Conservation (phyloP, 2,329 filamentous ascomycete genomes). For the Byssoonygena ceratinophila region DNA sequence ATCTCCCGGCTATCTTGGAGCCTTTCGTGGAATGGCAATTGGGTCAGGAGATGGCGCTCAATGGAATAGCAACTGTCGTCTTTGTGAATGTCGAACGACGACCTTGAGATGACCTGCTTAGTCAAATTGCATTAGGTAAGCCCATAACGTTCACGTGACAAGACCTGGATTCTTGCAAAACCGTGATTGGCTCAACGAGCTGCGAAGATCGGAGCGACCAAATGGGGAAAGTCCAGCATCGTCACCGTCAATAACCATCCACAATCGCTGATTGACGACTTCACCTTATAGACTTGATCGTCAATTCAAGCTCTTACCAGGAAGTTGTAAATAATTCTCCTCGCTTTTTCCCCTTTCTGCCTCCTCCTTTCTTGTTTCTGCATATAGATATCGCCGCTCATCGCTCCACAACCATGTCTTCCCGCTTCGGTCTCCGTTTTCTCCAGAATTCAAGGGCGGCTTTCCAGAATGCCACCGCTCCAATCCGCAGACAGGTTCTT, state of each 20-base stretch:
- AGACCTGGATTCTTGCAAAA: neutral
- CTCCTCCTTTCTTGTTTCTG: neutral
- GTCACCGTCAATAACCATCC: neutral
- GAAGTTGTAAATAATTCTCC: neutral
- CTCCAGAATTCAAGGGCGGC: constrained; percentile 42
- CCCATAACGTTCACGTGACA: too few relatives aligned
- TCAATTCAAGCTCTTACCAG: neutral
- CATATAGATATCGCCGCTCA: neutral
- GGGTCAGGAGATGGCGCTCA: constrained; percentile 4
- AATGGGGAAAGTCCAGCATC: neutral
- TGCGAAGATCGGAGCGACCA: constrained; percentile 12
- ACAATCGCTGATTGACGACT: neutral
- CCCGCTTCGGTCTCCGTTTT: constrained; percentile 49
- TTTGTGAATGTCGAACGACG: neutral
- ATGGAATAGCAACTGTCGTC: constrained; percentile 13
- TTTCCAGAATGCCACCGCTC: constrained; percentile 45
- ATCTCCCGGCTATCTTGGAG: neutral
- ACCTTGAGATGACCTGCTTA: neutral
- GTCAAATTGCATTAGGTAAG: neutral
- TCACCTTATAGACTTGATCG: neutral
- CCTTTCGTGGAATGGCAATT: neutral
- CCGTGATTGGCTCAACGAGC: neutral
- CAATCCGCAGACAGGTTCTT: constrained; percentile 43
- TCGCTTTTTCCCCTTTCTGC: neutral
- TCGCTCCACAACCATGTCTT: constrained; percentile 39